A percentile compares a stretch with the other conserved stretches of the same genome.
Evolutionary conservation across 176 grass and related monocot genomes (phyloP).

Genomic region (Luzula sylvatica): DNA sequence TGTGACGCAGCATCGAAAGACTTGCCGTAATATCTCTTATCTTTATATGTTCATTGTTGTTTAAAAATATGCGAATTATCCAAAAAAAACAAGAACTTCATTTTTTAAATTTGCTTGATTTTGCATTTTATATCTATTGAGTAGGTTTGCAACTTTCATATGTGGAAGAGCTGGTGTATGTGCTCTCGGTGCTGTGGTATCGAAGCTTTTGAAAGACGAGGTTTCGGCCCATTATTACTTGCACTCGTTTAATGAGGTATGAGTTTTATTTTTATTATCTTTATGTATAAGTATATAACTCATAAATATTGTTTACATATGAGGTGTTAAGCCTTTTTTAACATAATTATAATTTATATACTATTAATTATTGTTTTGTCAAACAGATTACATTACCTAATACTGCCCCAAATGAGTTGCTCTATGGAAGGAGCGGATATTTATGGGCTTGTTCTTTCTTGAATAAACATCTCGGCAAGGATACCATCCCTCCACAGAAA

Average conservation of each 20-base stretch:
- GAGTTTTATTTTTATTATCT: slow-evolving; percentile 1
- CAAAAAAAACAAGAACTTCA: background rate
- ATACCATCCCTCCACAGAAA: slow-evolving; percentile 37
- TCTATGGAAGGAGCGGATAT: slow-evolving; percentile 88
- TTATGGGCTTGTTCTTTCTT: slow-evolving; percentile 92
- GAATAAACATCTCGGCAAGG: slow-evolving; percentile 57
- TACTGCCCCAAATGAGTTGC: slow-evolving; percentile 60
- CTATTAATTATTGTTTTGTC: slow-evolving; percentile 2
- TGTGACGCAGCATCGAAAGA: slow-evolving; percentile 51
- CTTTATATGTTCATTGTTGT: slow-evolving; percentile 3
- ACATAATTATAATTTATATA: background rate
- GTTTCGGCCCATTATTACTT: slow-evolving; percentile 40
- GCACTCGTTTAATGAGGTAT: slow-evolving; percentile 70
- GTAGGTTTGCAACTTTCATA: slow-evolving; percentile 90
- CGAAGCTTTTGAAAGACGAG: slow-evolving; percentile 37
- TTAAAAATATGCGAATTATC: background rate
- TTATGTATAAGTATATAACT: background rate
- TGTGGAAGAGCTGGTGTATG: slow-evolving; percentile 70
- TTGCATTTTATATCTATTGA: slow-evolving; percentile 6
- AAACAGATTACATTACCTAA: slow-evolving; percentile 58
- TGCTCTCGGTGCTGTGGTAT: slow-evolving; percentile 66
- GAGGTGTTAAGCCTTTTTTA: background rate
- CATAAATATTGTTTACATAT: background rate
- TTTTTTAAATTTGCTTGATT: background rate
- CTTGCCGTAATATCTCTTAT: slow-evolving; percentile 38